Percentiles rank a stretch among this genome's conserved stretches.
Evolutionary conservation across 768 basidiomycete genomes (phyloP).

Genomic region (Amanita subjunquillea): DNA sequence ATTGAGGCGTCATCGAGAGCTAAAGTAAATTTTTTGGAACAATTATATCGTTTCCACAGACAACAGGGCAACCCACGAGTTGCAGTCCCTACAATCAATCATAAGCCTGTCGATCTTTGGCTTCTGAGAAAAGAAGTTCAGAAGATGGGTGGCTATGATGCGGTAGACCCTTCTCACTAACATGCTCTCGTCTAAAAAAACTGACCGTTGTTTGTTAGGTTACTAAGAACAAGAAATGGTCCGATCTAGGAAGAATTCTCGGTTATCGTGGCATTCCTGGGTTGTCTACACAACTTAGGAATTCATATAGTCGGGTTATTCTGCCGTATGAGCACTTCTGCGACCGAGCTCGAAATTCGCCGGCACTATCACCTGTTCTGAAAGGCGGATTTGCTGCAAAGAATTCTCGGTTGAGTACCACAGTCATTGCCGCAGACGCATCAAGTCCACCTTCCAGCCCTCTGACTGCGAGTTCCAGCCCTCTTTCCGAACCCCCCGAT

Average conservation of each 20-base stretch:
- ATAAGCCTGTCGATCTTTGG: conserved; percentile 91
- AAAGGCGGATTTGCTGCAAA: conserved; percentile 38
- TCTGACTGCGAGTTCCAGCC: conserved; percentile 67
- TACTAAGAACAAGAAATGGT: conserved; percentile 79
- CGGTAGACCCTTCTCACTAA: conserved; percentile 37
- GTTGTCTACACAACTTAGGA: conserved; percentile 80
- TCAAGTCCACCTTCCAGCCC: conserved; percentile 64
- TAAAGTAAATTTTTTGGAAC: conserved; percentile 94
- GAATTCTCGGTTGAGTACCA: conserved; percentile 29
- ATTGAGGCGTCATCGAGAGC: conserved; percentile 96
- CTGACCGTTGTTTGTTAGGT: conserved; percentile 41
- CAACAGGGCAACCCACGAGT: conserved; percentile 90
- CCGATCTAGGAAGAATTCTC: conserved; percentile 69
- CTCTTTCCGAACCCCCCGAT: conserved; percentile 72
- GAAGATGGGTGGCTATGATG: conserved; percentile 78
- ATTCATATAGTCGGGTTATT: conserved; percentile 84
- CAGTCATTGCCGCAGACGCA: conserved; percentile 27
- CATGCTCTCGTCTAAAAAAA: conserved; percentile 5
- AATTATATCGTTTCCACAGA: conserved; percentile 92
- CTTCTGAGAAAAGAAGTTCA: conserved; percentile 86
- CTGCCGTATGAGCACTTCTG: conserved; percentile 94
- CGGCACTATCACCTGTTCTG: conserved; percentile 32
- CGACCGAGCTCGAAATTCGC: conserved; percentile 61
- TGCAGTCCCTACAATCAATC: conserved; percentile 89
- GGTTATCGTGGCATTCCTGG: conserved; percentile 79